phyloP scores from a whole-genome alignment of 1,284 basidiomycete species.

The Ustanciosporium gigantosporum region DNA sequence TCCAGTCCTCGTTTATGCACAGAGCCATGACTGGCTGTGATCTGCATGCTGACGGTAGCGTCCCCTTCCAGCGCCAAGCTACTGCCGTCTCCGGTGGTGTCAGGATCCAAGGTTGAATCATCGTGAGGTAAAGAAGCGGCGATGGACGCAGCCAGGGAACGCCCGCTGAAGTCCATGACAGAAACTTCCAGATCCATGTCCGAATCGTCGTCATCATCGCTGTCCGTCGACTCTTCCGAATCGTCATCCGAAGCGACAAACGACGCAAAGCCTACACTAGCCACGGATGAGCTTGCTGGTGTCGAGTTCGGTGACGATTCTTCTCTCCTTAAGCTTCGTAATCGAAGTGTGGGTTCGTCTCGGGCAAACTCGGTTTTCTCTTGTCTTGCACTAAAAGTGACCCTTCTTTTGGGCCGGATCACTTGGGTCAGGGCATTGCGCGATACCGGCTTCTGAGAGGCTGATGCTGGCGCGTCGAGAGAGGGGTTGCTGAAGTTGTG shows the following conservation, averaged over 20 bases:
- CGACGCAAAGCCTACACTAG: constrained; percentile 25
- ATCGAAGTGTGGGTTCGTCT: constrained; percentile 42
- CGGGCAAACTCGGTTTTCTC: constrained; percentile 42
- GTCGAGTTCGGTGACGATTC: constrained; percentile 29
- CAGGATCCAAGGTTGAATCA: constrained; percentile 31
- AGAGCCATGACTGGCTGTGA: constrained; percentile 33
- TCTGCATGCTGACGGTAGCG: constrained; percentile 28
- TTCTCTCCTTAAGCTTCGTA: constrained; percentile 29
- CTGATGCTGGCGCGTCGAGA: constrained; percentile 4
- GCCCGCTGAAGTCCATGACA: constrained; percentile 18
- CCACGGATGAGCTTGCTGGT: constrained; percentile 23
- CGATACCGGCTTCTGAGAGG: background rate
- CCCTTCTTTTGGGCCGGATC: constrained; percentile 33
- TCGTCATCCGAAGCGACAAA: constrained; percentile 25
- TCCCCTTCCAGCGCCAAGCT: constrained; percentile 10
- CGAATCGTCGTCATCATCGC: constrained; percentile 29
- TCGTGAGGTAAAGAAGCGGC: constrained; percentile 33
- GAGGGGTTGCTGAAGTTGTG: constrained; percentile 12
- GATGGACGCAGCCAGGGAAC: constrained; percentile 32
- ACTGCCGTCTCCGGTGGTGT: constrained; percentile 8
- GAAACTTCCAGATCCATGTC: constrained; percentile 35
- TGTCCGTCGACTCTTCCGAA: constrained; percentile 28
- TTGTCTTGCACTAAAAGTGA: constrained; percentile 44
- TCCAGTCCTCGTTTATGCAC: constrained; percentile 25
- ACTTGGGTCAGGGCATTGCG: constrained; percentile 30